A percentile compares a stretch with the other conserved stretches of the same genome.
Conservation (phyloP, 768 basidiomycete genomes). For the Lactarius sanguifluus region DNA sequence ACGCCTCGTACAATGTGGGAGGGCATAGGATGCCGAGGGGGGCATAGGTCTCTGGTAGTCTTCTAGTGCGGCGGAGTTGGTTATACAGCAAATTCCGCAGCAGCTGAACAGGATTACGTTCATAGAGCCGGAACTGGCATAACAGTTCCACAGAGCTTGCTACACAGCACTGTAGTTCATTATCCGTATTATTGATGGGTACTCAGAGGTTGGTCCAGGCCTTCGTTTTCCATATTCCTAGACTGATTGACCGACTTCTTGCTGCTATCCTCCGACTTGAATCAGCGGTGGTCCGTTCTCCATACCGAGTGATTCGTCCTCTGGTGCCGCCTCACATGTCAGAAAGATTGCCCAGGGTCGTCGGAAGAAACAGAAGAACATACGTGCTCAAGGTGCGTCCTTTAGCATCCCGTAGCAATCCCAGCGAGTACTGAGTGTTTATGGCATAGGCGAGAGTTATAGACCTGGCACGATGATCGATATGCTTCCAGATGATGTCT, state of each 20-base stretch:
- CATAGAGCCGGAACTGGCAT: too few species aligned
- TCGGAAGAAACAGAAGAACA: neutral
- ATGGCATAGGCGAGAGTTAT: too few species aligned
- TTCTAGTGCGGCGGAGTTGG: too few species aligned
- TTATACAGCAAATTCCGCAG: too few species aligned
- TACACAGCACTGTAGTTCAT: too few species aligned
- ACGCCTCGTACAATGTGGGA: too few species aligned
- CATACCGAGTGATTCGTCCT: neutral
- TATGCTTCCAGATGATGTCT: neutral
- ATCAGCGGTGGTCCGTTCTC: neutral
- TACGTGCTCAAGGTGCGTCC: neutral
- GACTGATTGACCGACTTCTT: too few species aligned
- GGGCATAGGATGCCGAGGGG: neutral
- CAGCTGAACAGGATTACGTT: too few species aligned
- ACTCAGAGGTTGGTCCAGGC: neutral
- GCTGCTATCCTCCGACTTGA: too few species aligned
- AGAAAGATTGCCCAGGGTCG: neutral
- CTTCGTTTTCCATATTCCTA: neutral
- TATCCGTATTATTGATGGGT: neutral
- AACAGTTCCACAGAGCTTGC: neutral
- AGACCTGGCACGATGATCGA: neutral
- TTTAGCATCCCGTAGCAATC: neutral
- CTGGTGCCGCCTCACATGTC: neutral
- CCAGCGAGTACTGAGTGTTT: neutral
- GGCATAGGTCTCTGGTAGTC: too few species aligned